Percentiles rank a stretch among this genome's conserved stretches.
Conservation (phyloP, 306 rosid genomes). For the Castanea sativa region DNA sequence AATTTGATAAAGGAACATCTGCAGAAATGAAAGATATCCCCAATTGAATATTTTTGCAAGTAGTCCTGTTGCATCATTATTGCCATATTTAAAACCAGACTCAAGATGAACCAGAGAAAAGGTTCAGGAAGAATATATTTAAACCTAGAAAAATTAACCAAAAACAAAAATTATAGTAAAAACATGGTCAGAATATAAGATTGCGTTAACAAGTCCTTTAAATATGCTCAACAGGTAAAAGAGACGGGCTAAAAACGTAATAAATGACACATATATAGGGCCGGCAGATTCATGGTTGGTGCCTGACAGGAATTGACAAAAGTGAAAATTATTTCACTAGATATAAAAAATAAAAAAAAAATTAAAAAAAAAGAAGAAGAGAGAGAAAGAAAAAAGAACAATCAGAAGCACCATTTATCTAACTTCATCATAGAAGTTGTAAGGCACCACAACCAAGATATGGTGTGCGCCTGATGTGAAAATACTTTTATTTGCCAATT, state of each 20-base stretch:
- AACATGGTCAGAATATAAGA: not conserved
- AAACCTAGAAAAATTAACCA: constrained; percentile 2
- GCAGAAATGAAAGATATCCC: constrained; percentile 41
- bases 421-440: not conserved
- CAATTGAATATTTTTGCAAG: constrained; percentile 21
- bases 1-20: constrained; percentile 98
- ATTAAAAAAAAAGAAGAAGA: not conserved
- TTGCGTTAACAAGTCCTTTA: not conserved
- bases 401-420: not conserved
- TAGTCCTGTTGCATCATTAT: constrained; percentile 13
- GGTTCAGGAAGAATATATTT: not conserved
- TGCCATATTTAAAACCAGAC: constrained; percentile 7
- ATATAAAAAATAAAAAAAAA: not conserved
- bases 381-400: too few species aligned
- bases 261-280: not conserved
- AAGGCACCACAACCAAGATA: not conserved
- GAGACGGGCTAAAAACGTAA: not conserved
- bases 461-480: not conserved
- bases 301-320: not conserved
- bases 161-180: not conserved
- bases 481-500: not conserved
- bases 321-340: not conserved
- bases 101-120: constrained; percentile 10
- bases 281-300: not conserved
- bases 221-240: not conserved